phyloP scores from a whole-genome alignment of 768 basidiomycete genomes.

The Dacryopinax primogenitus region DNA sequence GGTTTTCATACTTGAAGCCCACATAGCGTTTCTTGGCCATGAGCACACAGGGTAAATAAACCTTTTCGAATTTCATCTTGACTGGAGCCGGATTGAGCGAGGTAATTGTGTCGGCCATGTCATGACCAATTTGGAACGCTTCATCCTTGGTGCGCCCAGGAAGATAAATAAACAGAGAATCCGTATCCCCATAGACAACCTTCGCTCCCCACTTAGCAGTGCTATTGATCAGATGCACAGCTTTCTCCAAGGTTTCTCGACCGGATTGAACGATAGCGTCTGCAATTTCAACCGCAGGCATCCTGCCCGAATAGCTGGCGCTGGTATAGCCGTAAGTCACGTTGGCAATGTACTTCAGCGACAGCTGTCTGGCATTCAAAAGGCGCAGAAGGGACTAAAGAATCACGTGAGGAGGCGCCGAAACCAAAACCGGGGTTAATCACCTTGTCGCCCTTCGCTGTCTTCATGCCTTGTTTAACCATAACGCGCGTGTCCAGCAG shows the following conservation, averaged over 20 bases:
- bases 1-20: constrained; percentile 84
- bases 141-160: constrained; percentile 83
- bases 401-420: not conserved
- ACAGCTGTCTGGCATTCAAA: constrained; percentile 81
- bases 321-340: constrained; percentile 94
- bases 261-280: constrained; percentile 97
- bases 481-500: constrained; percentile 90
- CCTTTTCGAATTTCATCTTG: constrained; percentile 98
- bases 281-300: constrained; percentile 97
- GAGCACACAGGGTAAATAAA: constrained; percentile 88
- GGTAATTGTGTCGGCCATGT: constrained; percentile 83
- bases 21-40: constrained; percentile 98
- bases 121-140: constrained; percentile 83
- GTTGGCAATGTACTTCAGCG: constrained; percentile 86
- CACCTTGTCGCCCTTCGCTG: constrained; percentile 61
- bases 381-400: constrained; percentile 56
- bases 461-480: constrained; percentile 96
- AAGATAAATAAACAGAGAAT: constrained; percentile 88
- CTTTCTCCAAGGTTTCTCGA: constrained; percentile 89
- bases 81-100: constrained; percentile 76
- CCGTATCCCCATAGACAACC: constrained; percentile 96
- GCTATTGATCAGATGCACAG: constrained; percentile 63
- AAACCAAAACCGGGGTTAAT: constrained; percentile 10
- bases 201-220: constrained; percentile 77
- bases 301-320: constrained; percentile 87